These are phyloP conservation scores for Pholiota microspora DNA, from an alignment of 768 basidiomycete species.

Conservation along the genomic window DNA sequence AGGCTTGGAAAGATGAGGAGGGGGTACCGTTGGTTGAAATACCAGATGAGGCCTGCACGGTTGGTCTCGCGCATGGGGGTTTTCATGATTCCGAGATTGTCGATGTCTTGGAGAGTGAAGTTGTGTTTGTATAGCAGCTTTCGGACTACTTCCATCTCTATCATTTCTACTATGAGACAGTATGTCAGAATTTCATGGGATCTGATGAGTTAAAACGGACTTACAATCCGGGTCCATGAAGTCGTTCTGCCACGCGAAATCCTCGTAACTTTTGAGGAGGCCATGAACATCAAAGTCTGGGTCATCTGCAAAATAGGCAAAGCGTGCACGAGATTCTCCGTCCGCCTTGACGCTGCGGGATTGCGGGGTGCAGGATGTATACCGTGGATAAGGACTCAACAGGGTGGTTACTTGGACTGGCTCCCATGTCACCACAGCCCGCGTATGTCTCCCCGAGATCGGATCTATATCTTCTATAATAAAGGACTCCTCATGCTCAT, in stretches of 20 bases:
- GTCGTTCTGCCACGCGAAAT: constrained; percentile 34
- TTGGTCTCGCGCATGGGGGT: constrained; percentile 19
- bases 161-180: constrained; percentile 39
- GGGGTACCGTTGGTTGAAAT: constrained; percentile 37
- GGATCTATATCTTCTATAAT: neutral
- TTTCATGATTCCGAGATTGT: constrained; percentile 28
- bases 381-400: constrained; percentile 24
- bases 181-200: neutral
- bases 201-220: constrained; percentile 37
- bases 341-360: constrained; percentile 27
- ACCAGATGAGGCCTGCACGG: neutral
- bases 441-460: neutral
- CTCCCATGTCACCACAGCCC: neutral
- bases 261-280: constrained; percentile 27
- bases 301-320: constrained; percentile 51
- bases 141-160: constrained; percentile 43
- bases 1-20: no score
- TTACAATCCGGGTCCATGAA: constrained; percentile 50
- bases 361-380: constrained; percentile 47
- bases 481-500: neutral
- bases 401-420: neutral
- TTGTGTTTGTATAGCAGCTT: constrained; percentile 30
- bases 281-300: constrained; percentile 26
- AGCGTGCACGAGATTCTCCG: constrained; percentile 17
- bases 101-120: constrained; percentile 34